Evolutionary conservation across 139 green algal genomes (phyloP).

Genomic region (Chlorella sp.): DNA sequence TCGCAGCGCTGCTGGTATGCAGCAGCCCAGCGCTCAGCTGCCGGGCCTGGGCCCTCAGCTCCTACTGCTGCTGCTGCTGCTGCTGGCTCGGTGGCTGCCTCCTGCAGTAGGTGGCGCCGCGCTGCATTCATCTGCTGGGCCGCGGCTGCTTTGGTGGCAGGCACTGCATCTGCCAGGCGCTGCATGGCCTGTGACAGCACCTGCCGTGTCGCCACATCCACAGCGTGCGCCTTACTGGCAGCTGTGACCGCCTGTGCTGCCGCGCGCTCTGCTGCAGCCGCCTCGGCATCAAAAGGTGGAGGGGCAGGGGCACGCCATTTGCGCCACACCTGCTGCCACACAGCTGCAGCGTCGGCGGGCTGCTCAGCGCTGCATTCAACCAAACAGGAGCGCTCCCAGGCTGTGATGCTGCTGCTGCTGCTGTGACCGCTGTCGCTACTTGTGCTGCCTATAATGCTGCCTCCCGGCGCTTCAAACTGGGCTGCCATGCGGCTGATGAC

Average conservation of each 20-base stretch:
- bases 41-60: not conserved
- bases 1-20: not conserved
- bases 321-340: conserved; percentile 15
- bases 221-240: conserved; percentile 10
- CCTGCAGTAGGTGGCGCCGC: not conserved
- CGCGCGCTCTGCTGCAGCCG: not conserved
- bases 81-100: not conserved
- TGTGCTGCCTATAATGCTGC: not conserved
- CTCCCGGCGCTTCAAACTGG: conserved; percentile 3
- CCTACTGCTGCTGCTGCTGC: not conserved
- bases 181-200: conserved; percentile 3
- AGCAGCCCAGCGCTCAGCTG: not conserved
- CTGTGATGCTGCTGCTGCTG: not conserved
- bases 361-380: not conserved
- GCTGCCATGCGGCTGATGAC: conserved; percentile 16
- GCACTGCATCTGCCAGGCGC: not conserved
- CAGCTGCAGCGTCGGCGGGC: not conserved
- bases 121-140: conserved; percentile 20
- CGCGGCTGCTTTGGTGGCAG: not conserved
- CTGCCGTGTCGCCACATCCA: conserved; percentile 13
- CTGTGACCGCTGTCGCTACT: not conserved
- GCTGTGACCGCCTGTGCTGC: conserved; percentile 13
- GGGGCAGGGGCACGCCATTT: not conserved
- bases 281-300: not conserved
- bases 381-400: not conserved